Evolutionary conservation across 305 asterid species (phyloP), one percentile per base, ranked within the genome.

Genomic region (Fraxinus dipetala): DNA sequence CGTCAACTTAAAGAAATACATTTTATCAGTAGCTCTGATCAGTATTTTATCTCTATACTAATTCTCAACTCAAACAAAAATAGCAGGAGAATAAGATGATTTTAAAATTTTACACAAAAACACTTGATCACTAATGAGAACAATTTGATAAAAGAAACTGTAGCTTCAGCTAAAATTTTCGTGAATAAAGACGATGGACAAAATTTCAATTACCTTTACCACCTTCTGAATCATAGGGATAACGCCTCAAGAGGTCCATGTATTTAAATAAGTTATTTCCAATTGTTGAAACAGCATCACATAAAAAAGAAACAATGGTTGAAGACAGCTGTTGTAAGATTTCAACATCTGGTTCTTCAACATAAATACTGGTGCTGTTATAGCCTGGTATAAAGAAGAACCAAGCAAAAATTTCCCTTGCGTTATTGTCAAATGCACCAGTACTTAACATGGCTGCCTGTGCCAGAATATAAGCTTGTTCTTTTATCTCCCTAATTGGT

Each of bases 331-430:
- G 90, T 79, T 86, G 92, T 82, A 89, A 86, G 85, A 85, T 86
- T 85, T 89, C 93, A 79, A 89, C 85, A 81, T 85, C 90, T 81
- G 84, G 63, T 75, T 85, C 91, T 81, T 75, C 88, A 72, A 72
- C 87, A 81, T 45, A 84, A 81, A 81, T 74, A 84, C 59, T 43
- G 82, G 83, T 80, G 36, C 83, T 83, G 70, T 83, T 83, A 77
- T 87, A 90, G 81, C 98, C 98, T 63, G 98, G 98, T 86, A 96
- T 89, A 85, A 96, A 94, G 84, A 87, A 86, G 90, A 96, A 93
- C 99, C 99, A 96, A 30, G 85, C 88, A 85, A 90, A 88, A 85
- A 94, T 88, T 82, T 96, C 99, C 87, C 82, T 89, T 24, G 90
- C 84, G 78, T 92, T 91, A 75, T 85, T 88, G 85, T 93, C 98